Conservation (phyloP, 2,329 filamentous ascomycete genomes). For the Colletotrichum caudatum region DNA sequence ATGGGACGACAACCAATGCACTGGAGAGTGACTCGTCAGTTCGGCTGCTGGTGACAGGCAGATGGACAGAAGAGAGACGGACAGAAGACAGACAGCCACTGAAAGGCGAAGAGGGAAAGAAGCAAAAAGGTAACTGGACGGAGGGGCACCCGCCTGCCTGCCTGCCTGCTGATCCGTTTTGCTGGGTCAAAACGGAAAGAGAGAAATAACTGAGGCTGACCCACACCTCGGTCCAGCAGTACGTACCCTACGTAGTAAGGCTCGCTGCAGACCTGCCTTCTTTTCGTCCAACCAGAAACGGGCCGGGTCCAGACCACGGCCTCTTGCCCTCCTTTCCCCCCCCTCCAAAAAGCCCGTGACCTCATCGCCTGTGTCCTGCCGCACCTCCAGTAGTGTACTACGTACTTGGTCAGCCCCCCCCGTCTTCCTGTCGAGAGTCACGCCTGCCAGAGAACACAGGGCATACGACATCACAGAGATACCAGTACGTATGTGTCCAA, state of each 20-base stretch:
- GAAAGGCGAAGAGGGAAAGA: not conserved
- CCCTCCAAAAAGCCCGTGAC: conserved; percentile 29
- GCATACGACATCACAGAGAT: not conserved
- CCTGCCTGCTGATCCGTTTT: conserved; percentile 5
- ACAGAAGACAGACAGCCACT: not conserved
- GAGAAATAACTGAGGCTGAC: conserved; percentile 1
- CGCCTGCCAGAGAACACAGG: not conserved
- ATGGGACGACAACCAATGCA: too few relatives aligned
- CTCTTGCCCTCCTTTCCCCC: not conserved
- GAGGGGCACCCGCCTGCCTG: not conserved
- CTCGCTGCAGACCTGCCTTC: conserved; percentile 21
- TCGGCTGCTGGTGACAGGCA: too few relatives aligned
- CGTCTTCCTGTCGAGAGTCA: not conserved
- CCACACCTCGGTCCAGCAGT: not conserved
- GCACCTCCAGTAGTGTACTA: not conserved
- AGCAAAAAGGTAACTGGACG: not conserved
- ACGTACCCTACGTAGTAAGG: not conserved
- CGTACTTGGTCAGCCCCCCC: conserved; percentile 4
- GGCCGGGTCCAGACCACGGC: conserved; percentile 12
- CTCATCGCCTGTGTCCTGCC: conserved; percentile 23
- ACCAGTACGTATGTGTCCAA: too few relatives aligned
- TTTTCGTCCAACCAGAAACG: conserved; percentile 26
- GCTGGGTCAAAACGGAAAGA: conserved; percentile 1
- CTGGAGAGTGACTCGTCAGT: too few relatives aligned
- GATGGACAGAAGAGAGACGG: too few relatives aligned